These are phyloP conservation scores for Marasmius oreades DNA, from an alignment of 1,284 basidiomycete genomes.

Conservation along the genomic window DNA sequence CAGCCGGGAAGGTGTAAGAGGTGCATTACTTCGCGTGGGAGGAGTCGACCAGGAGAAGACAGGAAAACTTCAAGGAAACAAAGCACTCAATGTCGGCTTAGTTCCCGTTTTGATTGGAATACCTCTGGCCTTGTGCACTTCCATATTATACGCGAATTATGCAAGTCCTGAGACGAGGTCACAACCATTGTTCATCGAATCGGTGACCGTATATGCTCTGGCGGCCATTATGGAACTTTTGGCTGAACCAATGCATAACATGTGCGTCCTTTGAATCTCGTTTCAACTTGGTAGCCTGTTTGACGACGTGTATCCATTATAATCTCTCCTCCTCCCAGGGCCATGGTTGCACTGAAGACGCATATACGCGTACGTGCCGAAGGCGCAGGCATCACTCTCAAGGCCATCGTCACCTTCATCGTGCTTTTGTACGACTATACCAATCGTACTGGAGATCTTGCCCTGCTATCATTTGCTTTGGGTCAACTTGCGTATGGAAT, in stretches of 20 bases:
- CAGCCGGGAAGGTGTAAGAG: constrained; percentile 87
- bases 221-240: constrained; percentile 76
- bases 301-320: constrained; percentile 5
- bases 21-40: constrained; percentile 59
- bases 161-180: constrained; percentile 46
- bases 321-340: constrained; percentile 32
- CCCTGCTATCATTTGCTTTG: constrained; percentile 77
- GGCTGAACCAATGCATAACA: constrained; percentile 83
- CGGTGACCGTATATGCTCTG: constrained; percentile 67
- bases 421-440: constrained; percentile 47
- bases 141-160: constrained; percentile 46
- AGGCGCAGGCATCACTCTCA: constrained; percentile 74
- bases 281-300: constrained; percentile 1
- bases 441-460: constrained; percentile 33
- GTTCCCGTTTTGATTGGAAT: constrained; percentile 59
- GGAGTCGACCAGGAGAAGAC: constrained; percentile 14
- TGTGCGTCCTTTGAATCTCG: constrained; percentile 35
- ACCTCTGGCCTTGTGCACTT: constrained; percentile 43
- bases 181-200: constrained; percentile 63
- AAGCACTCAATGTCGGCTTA: constrained; percentile 48
- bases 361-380: constrained; percentile 76
- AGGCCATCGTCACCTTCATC: constrained; percentile 68
- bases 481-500: constrained; percentile 77
- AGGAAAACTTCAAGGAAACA: constrained; percentile 2
- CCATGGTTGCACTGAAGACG: constrained; percentile 67